A percentile compares a stretch with the other conserved stretches of the same genome.
These are phyloP conservation scores for Spirogloea muscicola DNA, from an alignment of 139 green algal species.

Conservation along the genomic window DNA sequence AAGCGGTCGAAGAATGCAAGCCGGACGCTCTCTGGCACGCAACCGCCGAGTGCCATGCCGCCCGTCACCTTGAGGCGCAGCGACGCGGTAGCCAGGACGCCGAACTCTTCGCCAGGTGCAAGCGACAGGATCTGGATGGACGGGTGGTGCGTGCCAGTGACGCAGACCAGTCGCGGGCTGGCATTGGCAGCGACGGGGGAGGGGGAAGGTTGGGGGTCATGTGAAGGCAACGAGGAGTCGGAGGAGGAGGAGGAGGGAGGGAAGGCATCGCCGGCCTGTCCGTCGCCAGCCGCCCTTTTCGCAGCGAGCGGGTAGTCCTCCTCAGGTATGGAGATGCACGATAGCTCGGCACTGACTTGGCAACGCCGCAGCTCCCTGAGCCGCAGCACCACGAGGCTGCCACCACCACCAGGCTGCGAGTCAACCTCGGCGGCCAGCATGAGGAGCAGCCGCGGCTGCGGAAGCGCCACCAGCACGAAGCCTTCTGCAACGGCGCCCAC, in stretches of 20 bases:
- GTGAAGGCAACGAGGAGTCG: not conserved
- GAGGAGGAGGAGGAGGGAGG: not conserved
- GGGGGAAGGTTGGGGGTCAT: constrained; percentile 1
- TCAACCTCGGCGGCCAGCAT: constrained; percentile 4
- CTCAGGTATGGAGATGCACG: constrained; percentile 40
- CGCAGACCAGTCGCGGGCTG: constrained; percentile 5
- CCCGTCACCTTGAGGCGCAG: not conserved
- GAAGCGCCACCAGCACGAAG: constrained; percentile 29
- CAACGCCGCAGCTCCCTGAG: constrained; percentile 25
- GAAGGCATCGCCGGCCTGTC: too few species aligned
- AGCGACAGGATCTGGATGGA: constrained; percentile 37
- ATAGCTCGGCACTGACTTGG: constrained; percentile 30
- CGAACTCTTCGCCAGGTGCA: constrained; percentile 13
- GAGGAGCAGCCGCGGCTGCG: constrained; percentile 1
- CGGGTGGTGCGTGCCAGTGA: constrained; percentile 45
- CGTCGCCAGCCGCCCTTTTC: too few species aligned
- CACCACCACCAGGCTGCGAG: not conserved
- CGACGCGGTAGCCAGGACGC: constrained; percentile 6
- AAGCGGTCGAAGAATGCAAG: constrained; percentile 26
- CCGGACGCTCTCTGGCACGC: constrained; percentile 39
- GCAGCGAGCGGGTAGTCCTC: not conserved
- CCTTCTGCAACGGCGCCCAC: constrained; percentile 16
- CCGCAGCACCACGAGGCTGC: too few species aligned
- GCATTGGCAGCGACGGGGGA: not conserved
- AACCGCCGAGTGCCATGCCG: constrained; percentile 6